phyloP scores from a whole-genome alignment of 768 basidiomycete species.

The Rhizopogon rudus region DNA sequence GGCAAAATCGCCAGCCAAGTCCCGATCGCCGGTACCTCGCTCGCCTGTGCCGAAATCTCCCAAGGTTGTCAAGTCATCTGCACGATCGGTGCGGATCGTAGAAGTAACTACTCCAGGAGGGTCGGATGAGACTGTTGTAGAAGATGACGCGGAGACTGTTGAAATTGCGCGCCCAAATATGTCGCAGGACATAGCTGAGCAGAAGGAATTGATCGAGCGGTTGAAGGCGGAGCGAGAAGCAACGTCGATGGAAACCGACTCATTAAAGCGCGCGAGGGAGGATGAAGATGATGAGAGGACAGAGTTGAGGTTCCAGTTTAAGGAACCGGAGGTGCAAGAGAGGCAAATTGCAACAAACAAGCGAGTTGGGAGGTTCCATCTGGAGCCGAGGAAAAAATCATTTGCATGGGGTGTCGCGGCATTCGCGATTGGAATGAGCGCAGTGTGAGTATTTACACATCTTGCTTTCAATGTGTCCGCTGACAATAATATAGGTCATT shows the following conservation, averaged over 20 bases:
- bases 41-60: slow-evolving; percentile 34
- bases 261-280: slow-evolving; percentile 42
- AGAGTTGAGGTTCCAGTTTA: slow-evolving; percentile 56
- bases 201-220: slow-evolving; percentile 68
- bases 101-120: slow-evolving; percentile 43
- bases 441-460: slow-evolving; percentile 54
- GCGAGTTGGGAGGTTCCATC: slow-evolving; percentile 48
- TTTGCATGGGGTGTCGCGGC: slow-evolving; percentile 81
- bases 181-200: slow-evolving; percentile 70
- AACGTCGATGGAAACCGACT: slow-evolving; percentile 20
- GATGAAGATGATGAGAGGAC: slow-evolving; percentile 34
- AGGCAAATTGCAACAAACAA: slow-evolving; percentile 59
- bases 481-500: slow-evolving; percentile 37
- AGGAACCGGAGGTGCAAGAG: slow-evolving; percentile 60
- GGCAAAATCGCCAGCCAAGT: slow-evolving; percentile 4
- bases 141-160: slow-evolving; percentile 51
- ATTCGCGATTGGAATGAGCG: slow-evolving; percentile 79
- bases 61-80: slow-evolving; percentile 15
- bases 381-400: slow-evolving; percentile 67
- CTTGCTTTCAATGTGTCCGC: background rate
- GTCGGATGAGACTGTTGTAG: slow-evolving; percentile 62
- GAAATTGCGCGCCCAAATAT: slow-evolving; percentile 60
- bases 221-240: slow-evolving; percentile 60
- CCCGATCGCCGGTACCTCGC: slow-evolving; percentile 28
- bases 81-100: slow-evolving; percentile 16